Conservation (phyloP, 2,329 filamentous ascomycete species). For the Aspergillus viridinutans region DNA sequence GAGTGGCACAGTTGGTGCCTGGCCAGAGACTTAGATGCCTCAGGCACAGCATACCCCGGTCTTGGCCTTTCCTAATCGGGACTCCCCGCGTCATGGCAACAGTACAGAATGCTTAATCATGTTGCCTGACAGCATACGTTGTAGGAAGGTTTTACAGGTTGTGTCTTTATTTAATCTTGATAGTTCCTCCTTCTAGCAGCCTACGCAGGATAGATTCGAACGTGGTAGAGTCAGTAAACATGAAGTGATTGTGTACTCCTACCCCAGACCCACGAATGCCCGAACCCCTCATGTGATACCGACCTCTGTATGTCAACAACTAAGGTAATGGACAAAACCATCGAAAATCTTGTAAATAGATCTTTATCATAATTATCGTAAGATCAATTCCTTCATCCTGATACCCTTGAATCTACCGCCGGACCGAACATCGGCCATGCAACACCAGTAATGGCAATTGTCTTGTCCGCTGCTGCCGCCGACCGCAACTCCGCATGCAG, state of each 20-base stretch:
- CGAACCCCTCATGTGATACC: slow-evolving; percentile 2
- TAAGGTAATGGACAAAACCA: not conserved
- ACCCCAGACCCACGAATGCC: not conserved
- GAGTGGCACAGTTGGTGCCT: slow-evolving; percentile 4
- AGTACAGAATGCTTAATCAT: too few relatives aligned
- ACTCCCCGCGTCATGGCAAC: not conserved
- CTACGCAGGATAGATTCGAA: not conserved
- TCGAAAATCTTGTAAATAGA: not conserved
- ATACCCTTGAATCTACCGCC: not conserved
- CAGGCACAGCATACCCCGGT: not conserved
- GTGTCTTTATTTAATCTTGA: not conserved
- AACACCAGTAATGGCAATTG: too few relatives aligned
- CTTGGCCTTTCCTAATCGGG: not conserved
- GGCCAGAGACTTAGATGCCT: not conserved
- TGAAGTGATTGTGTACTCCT: not conserved
- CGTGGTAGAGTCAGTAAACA: too few relatives aligned
- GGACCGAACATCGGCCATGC: not conserved
- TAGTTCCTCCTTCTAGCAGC: too few relatives aligned
- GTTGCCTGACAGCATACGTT: not conserved
- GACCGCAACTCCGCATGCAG: slow-evolving; percentile 20
- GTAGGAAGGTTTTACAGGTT: not conserved
- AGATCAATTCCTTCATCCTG: not conserved
- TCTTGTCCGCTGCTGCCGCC: not conserved
- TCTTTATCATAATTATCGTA: not conserved
- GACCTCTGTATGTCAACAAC: not conserved